A percentile compares a stretch with the other conserved stretches of the same genome.
Conservation (phyloP, 768 basidiomycete species). For the Rhizopogon vinicolor region DNA sequence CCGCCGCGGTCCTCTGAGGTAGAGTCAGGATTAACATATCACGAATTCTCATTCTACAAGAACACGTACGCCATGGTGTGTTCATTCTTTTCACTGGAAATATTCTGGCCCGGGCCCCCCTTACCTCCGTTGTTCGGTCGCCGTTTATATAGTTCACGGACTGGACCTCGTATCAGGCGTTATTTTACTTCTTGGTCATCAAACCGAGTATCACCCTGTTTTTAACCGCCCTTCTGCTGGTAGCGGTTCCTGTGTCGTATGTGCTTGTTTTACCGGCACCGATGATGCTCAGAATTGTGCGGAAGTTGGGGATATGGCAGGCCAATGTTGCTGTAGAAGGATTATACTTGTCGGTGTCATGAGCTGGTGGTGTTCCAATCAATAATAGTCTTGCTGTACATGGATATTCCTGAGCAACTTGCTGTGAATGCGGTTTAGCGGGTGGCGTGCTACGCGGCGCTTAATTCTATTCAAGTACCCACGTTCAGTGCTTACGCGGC, state of each 20-base stretch:
- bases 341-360: slow-evolving; percentile 37
- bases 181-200: slow-evolving; percentile 87
- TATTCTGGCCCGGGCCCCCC: background rate
- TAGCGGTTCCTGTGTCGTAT: slow-evolving; percentile 54
- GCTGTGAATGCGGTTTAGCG: slow-evolving; percentile 12
- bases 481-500: slow-evolving; percentile 32
- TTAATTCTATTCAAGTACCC: slow-evolving; percentile 18
- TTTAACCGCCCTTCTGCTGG: slow-evolving; percentile 49
- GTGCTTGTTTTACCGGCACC: slow-evolving; percentile 65
- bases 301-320: slow-evolving; percentile 75
- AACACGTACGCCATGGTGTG: slow-evolving; percentile 79
- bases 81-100: background rate
- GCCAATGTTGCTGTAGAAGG: slow-evolving; percentile 81
- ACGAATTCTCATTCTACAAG: slow-evolving; percentile 73
- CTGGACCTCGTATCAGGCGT: slow-evolving; percentile 75
- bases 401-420: background rate
- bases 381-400: background rate
- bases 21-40: slow-evolving; percentile 40
- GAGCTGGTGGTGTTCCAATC: background rate
- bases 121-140: background rate
- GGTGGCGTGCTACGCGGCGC: slow-evolving; percentile 26
- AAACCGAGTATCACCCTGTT: slow-evolving; percentile 77
- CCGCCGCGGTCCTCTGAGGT: slow-evolving; percentile 43
- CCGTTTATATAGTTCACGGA: slow-evolving; percentile 60
- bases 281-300: slow-evolving; percentile 56